These are phyloP conservation scores for Aegilops longissima DNA, from an alignment of 176 grass and related monocot genomes.

Conservation along the genomic window DNA sequence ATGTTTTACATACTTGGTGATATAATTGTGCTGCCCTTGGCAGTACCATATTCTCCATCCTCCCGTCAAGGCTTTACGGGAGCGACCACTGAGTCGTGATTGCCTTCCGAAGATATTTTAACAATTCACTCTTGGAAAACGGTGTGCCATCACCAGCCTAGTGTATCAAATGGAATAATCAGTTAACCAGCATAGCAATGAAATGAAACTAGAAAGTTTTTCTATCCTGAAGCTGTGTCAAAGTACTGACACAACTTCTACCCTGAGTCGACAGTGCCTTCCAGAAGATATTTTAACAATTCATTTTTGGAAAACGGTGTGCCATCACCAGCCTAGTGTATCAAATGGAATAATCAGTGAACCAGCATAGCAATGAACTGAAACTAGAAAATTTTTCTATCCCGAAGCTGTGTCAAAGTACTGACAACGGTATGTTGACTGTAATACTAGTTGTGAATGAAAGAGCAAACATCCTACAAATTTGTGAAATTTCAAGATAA, in stretches of 20 bases:
- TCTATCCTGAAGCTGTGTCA: background rate
- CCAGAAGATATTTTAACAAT: too few relatives aligned
- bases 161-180: conserved; percentile 1
- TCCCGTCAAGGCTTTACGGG: conserved; percentile 44
- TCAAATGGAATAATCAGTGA: too few relatives aligned
- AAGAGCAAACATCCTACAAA: background rate
- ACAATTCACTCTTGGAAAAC: conserved; percentile 50
- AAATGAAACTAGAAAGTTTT: background rate
- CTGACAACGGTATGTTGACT: background rate
- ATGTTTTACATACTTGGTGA: conserved; percentile 42
- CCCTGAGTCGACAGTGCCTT: too few relatives aligned
- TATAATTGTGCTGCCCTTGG: conserved; percentile 17
- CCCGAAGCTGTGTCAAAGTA: too few relatives aligned
- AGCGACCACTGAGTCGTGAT: conserved; percentile 40
- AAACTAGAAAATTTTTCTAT: too few relatives aligned
- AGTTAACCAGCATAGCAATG: background rate
- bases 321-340: too few relatives aligned
- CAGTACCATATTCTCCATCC: conserved; percentile 41
- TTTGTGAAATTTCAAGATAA: background rate
- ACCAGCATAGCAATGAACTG: too few relatives aligned
- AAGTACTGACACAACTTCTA: too few relatives aligned
- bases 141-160: conserved; percentile 49
- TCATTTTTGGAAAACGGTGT: too few relatives aligned
- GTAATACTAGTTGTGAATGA: background rate
- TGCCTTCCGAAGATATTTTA: conserved; percentile 75